A percentile compares a stretch with the other conserved stretches of the same genome.
These are phyloP conservation scores for Suhomyces bribrorum DNA, from an alignment of 1,139 yeast species.

Conservation along the genomic window DNA sequence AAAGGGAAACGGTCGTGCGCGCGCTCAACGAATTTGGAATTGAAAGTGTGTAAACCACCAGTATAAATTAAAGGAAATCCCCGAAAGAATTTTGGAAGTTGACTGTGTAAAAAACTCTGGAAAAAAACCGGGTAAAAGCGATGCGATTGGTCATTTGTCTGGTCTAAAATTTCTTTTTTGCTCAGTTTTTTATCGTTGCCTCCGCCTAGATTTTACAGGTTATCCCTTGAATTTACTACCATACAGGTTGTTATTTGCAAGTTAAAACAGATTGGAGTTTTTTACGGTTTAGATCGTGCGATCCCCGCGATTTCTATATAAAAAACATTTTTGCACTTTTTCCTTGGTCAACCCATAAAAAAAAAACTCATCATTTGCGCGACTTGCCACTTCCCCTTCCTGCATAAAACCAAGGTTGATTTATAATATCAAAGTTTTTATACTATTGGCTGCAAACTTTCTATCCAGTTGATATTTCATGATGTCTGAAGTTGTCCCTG, in stretches of 20 bases:
- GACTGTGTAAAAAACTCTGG: constrained; percentile 12
- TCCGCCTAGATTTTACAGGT: constrained; percentile 6
- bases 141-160: constrained; percentile 15
- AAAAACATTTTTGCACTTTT: constrained; percentile 17
- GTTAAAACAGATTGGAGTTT: constrained; percentile 1
- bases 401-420: constrained; percentile 3
- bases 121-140: constrained; percentile 14
- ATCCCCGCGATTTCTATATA: constrained; percentile 14
- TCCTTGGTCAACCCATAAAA: constrained; percentile 8
- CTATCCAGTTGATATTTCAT: background rate
- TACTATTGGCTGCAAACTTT: constrained; percentile 11
- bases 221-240: constrained; percentile 1
- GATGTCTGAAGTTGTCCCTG: constrained; percentile 23
- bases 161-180: constrained; percentile 13
- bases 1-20: constrained; percentile 16
- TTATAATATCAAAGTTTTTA: constrained; percentile 4
- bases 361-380: constrained; percentile 7
- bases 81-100: constrained; percentile 10
- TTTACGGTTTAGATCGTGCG: constrained; percentile 13
- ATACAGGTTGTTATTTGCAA: constrained; percentile 3
- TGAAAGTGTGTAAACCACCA: constrained; percentile 6
- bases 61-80: constrained; percentile 16
- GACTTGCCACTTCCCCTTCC: constrained; percentile 7
- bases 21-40: constrained; percentile 8
- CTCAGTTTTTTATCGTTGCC: constrained; percentile 7